Evolutionary conservation across 768 basidiomycete genomes (phyloP).

Genomic region (Suillus clintonianus): DNA sequence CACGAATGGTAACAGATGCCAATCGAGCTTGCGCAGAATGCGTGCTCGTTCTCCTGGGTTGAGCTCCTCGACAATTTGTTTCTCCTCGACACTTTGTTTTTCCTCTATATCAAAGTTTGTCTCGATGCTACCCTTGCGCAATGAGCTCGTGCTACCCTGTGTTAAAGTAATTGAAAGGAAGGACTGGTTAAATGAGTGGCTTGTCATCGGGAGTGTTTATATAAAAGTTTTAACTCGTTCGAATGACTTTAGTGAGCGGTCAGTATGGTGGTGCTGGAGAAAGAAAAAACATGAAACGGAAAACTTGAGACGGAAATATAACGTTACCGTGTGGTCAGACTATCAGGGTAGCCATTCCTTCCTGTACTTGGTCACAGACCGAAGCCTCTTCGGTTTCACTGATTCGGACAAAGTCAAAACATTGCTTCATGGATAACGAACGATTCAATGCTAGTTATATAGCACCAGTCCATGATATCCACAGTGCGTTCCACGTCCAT

Average conservation of each 20-base stretch:
- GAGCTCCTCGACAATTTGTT: conserved; percentile 8
- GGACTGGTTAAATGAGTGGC: conserved; percentile 2
- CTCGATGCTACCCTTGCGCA: not conserved
- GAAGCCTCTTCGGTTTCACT: not conserved
- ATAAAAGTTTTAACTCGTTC: not conserved
- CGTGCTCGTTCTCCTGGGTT: conserved; percentile 22
- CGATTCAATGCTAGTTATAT: not conserved
- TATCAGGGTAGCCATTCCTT: too few relatives aligned
- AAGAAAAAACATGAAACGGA: not conserved
- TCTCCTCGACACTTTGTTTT: not conserved
- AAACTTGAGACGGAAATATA: not conserved
- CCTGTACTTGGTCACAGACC: not conserved
- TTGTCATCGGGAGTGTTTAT: not conserved
- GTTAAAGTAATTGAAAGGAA: not conserved
- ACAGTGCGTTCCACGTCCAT: not conserved
- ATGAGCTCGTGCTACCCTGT: not conserved
- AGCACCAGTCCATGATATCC: not conserved
- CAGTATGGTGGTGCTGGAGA: not conserved
- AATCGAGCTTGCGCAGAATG: conserved; percentile 44
- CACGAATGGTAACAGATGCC: conserved; percentile 45
- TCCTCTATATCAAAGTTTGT: not conserved
- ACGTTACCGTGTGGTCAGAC: too few relatives aligned
- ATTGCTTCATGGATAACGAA: not conserved
- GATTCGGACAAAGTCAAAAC: not conserved
- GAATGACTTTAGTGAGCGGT: not conserved